Evolutionary conservation across 2,329 filamentous ascomycete genomes (phyloP).

Genomic region (Fonsecaea multimorphosa): DNA sequence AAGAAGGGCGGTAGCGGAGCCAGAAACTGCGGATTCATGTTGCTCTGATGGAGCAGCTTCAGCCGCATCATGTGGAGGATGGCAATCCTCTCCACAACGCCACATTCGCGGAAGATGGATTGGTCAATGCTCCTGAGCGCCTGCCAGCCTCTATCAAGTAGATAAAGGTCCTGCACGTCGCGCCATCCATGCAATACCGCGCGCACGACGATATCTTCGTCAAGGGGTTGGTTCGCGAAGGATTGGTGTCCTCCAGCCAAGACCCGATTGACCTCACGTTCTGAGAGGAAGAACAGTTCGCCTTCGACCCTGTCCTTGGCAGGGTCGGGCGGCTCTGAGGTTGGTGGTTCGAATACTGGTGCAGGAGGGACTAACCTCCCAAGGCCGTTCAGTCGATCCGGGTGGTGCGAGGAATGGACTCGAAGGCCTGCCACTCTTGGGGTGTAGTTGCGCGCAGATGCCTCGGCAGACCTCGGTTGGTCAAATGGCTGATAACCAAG

Average conservation of each 20-base stretch:
- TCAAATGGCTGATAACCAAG: slow-evolving; percentile 13
- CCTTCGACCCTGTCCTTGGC: slow-evolving; percentile 9
- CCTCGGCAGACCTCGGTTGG: slow-evolving; percentile 17
- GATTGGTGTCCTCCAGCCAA: slow-evolving; percentile 9
- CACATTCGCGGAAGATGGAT: slow-evolving; percentile 22
- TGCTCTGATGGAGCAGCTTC: slow-evolving; percentile 24
- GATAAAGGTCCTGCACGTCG: slow-evolving; percentile 28
- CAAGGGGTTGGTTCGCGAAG: slow-evolving; percentile 25
- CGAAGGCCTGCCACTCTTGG: slow-evolving; percentile 1
- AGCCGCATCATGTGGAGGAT: slow-evolving; percentile 29
- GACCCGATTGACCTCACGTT: slow-evolving; percentile 20
- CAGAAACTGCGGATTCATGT: slow-evolving; percentile 11
- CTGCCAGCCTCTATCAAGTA: slow-evolving; percentile 30
- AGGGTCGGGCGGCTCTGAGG: background rate
- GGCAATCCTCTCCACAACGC: slow-evolving; percentile 27
- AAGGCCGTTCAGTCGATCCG: slow-evolving; percentile 14
- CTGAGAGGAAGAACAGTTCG: slow-evolving; percentile 23
- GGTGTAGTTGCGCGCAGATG: background rate
- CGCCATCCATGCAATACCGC: slow-evolving; percentile 32
- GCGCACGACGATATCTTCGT: slow-evolving; percentile 31
- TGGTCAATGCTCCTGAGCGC: slow-evolving; percentile 26
- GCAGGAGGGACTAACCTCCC: slow-evolving; percentile 12
- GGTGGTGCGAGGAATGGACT: slow-evolving; percentile 1
- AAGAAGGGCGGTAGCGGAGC: slow-evolving; percentile 22
- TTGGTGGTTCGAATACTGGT: background rate